Conservation (phyloP, 1,284 basidiomycete species). For the Marasmius fiardii region DNA sequence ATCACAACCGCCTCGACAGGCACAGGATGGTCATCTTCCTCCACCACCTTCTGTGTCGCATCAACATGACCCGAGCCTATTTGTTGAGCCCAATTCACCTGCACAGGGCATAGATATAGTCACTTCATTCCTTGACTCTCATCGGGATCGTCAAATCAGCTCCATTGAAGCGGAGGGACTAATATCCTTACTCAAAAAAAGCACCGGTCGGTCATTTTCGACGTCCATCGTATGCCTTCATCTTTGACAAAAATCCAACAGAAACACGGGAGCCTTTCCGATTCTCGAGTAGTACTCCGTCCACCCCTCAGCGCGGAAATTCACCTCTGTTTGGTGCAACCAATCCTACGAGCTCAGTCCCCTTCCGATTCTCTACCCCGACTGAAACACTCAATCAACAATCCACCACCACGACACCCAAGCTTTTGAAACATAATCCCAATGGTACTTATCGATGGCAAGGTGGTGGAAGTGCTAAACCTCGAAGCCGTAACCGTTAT, state of each 20-base stretch:
- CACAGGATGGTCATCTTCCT: background rate
- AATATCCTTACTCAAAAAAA: conserved; percentile 46
- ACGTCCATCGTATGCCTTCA: background rate
- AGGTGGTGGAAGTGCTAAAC: conserved; percentile 64
- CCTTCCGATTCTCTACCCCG: conserved; percentile 21
- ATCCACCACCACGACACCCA: conserved; percentile 30
- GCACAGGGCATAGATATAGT: conserved; percentile 30
- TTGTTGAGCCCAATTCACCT: background rate
- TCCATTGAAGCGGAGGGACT: conserved; percentile 50
- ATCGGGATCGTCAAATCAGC: conserved; percentile 42
- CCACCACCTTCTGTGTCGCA: background rate
- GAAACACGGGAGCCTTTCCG: conserved; percentile 51
- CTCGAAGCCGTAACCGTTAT: conserved; percentile 55
- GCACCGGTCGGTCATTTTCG: conserved; percentile 24
- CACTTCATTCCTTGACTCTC: conserved; percentile 39
- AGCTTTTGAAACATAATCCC: conserved; percentile 61
- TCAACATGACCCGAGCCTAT: background rate
- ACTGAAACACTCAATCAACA: conserved; percentile 13
- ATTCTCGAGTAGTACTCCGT: conserved; percentile 45
- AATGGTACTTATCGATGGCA: conserved; percentile 68
- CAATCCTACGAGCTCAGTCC: conserved; percentile 17
- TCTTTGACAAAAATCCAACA: conserved; percentile 14
- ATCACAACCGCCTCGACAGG: background rate
- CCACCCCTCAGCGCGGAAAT: conserved; percentile 39
- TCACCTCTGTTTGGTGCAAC: conserved; percentile 29